Percentiles rank a stretch among this genome's conserved stretches.
phyloP scores from a whole-genome alignment of 2,329 filamentous ascomycete genomes.

The Trichoderma simmonsii region DNA sequence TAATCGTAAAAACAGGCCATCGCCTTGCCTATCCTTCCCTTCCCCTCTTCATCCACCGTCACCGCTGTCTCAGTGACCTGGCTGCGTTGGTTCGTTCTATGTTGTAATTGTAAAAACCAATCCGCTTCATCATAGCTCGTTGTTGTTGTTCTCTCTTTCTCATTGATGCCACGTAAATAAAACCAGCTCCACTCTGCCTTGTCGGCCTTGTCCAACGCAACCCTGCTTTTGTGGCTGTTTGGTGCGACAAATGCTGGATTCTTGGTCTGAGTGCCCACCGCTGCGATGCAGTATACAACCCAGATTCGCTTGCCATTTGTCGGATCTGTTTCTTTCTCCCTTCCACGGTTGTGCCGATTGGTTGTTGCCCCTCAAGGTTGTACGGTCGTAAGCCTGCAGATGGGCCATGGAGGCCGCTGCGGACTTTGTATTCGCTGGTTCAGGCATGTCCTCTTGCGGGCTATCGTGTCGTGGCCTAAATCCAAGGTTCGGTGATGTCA shows the following conservation, averaged over 20 bases:
- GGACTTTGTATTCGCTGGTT: background rate
- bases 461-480: background rate
- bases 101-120: background rate
- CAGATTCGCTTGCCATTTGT: background rate
- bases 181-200: background rate
- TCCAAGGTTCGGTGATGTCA: background rate
- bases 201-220: background rate
- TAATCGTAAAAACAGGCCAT: background rate
- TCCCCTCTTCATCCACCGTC: background rate
- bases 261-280: background rate
- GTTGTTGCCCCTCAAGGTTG: background rate
- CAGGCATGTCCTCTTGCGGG: background rate
- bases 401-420: background rate
- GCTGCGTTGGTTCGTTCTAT: background rate
- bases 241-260: background rate
- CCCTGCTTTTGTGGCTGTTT: background rate
- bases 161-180: conserved; percentile 12
- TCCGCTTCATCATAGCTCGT: background rate
- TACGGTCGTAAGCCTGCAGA: conserved; percentile 1
- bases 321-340: background rate
- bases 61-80: background rate
- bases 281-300: background rate
- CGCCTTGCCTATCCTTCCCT: background rate
- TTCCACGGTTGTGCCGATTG: background rate
- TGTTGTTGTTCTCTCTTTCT: background rate